Conservation (phyloP, 768 basidiomycete genomes). For the Boletus sp. region DNA sequence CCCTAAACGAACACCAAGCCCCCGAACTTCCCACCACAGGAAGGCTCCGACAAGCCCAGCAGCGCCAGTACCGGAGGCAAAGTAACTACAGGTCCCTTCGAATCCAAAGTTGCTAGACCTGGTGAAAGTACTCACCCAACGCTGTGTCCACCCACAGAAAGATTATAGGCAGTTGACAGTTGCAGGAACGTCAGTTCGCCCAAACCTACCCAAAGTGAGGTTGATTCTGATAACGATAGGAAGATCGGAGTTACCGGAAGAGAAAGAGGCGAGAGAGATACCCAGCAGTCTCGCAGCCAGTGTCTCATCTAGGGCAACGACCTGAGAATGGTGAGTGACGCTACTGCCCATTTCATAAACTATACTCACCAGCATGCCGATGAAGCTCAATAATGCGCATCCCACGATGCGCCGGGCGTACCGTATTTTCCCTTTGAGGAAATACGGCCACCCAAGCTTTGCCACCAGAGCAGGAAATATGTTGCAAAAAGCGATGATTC, state of each 20-base stretch:
- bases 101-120: not conserved
- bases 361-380: conserved; percentile 80
- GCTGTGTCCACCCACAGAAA: conserved; percentile 70
- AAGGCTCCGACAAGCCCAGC: conserved; percentile 92
- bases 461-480: conserved; percentile 84
- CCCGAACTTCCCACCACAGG: conserved; percentile 91
- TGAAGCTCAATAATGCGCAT: conserved; percentile 70
- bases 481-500: conserved; percentile 93
- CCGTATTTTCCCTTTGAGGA: conserved; percentile 80
- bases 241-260: conserved; percentile 55
- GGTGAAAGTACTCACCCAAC: conserved; percentile 57
- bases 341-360: not conserved
- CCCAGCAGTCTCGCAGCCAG: conserved; percentile 72
- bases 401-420: conserved; percentile 72
- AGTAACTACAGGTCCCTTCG: conserved; percentile 54
- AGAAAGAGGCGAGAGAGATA: conserved; percentile 80
- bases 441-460: conserved; percentile 90
- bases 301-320: conserved; percentile 69
- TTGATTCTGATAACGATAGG: not conserved
- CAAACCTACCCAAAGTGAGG: conserved; percentile 52
- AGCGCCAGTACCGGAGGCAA: conserved; percentile 91
- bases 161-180: conserved; percentile 78
- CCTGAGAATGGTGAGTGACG: conserved; percentile 38
- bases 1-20: conserved; percentile 77
- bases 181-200: conserved; percentile 96